phyloP scores from a whole-genome alignment of 2,329 filamentous ascomycete genomes.

The Trichoderma atrobrunneum region DNA sequence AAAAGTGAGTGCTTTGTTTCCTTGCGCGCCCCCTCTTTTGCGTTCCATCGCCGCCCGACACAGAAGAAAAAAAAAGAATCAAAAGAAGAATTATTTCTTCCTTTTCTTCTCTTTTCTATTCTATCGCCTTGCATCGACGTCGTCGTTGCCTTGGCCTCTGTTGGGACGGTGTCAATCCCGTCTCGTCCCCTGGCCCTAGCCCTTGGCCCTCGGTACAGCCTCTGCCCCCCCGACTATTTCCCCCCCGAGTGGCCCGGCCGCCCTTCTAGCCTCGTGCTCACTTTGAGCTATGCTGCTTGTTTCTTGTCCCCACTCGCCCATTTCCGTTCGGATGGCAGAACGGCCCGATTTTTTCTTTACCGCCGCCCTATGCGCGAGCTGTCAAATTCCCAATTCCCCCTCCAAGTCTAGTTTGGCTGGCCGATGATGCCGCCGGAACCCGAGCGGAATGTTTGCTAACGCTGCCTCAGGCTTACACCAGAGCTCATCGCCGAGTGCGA shows the following conservation, averaged over 20 bases:
- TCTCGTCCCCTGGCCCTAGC: background rate
- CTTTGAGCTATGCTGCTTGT: slow-evolving; percentile 10
- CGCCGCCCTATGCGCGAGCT: slow-evolving; percentile 5
- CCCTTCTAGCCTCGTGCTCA: slow-evolving; percentile 6
- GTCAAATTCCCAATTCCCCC: background rate
- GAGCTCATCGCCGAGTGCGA: slow-evolving; percentile 59
- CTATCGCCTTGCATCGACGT: background rate
- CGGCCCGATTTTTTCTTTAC: slow-evolving; percentile 11
- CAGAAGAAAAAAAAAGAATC: background rate
- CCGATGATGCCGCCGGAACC: slow-evolving; percentile 21
- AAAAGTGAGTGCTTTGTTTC: slow-evolving; percentile 51
- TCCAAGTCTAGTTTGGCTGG: background rate
- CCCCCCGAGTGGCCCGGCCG: slow-evolving; percentile 20
- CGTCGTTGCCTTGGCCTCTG: background rate
- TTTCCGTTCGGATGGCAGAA: slow-evolving; percentile 18
- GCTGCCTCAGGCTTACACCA: slow-evolving; percentile 46
- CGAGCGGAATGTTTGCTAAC: slow-evolving; percentile 28
- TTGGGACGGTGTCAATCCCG: background rate
- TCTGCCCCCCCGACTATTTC: background rate
- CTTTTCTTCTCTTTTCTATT: background rate
- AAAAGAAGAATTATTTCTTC: background rate
- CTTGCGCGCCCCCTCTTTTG: background rate
- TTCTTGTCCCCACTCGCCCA: slow-evolving; percentile 14
- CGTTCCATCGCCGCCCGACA: background rate
- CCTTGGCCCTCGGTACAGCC: slow-evolving; percentile 11